Evolutionary conservation across 2,329 filamentous ascomycete genomes (phyloP).

Genomic region (Aspergillus fijiensis): DNA sequence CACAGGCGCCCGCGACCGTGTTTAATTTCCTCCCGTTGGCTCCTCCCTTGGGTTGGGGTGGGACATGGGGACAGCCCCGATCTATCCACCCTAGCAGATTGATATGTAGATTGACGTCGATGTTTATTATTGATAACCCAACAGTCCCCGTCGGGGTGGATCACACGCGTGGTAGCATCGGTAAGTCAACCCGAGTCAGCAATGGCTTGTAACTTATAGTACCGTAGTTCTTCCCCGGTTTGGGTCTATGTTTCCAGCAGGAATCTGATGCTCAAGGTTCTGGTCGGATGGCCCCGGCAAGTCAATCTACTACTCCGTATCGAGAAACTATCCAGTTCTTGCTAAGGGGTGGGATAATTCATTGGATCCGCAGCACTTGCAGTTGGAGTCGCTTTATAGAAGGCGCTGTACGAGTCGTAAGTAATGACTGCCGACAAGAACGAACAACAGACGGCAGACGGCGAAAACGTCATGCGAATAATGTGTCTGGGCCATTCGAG

Average conservation of each 20-base stretch:
- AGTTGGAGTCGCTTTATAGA: neutral
- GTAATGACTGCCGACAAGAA: neutral
- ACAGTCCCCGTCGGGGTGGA: constrained; percentile 8
- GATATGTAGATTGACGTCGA: constrained; percentile 13
- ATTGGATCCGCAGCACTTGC: neutral
- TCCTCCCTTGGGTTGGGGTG: constrained; percentile 5
- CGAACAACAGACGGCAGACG: neutral
- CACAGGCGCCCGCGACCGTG: neutral
- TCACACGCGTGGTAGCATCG: constrained; percentile 7
- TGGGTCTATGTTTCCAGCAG: neutral
- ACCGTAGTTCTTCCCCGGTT: neutral
- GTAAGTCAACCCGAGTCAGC: constrained; percentile 6
- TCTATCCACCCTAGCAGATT: constrained; percentile 14
- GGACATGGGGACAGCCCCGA: constrained; percentile 11
- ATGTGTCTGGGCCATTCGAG: constrained; percentile 12
- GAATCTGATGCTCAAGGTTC: neutral
- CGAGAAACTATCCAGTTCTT: neutral
- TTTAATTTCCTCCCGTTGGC: neutral
- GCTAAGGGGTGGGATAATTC: neutral
- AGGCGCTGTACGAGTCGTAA: neutral
- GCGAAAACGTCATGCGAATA: neutral
- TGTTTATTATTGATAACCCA: neutral
- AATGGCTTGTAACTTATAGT: neutral
- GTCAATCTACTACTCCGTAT: neutral
- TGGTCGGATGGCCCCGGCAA: neutral